These are phyloP conservation scores for Saururus chinensis DNA, from an alignment of 164 flowering plant species.

Conservation along the genomic window DNA sequence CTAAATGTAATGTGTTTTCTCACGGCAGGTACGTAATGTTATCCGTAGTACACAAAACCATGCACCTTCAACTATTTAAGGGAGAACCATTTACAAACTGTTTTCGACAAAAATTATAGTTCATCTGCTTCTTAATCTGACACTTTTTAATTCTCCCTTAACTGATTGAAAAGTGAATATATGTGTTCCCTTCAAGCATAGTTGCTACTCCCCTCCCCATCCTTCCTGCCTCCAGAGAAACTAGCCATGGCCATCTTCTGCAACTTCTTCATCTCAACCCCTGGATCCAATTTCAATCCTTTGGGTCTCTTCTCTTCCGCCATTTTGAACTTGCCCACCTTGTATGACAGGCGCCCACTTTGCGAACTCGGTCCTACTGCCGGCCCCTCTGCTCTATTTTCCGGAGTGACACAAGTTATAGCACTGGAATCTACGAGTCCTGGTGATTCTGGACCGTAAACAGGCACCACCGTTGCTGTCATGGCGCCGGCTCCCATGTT, in stretches of 20 bases:
- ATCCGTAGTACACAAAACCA: too few relatives aligned
- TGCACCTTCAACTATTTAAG: too few relatives aligned
- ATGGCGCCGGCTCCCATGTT: constrained; percentile 20
- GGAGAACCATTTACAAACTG: too few relatives aligned
- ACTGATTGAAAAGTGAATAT: too few relatives aligned
- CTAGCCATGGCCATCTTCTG: constrained; percentile 47
- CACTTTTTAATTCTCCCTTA: too few relatives aligned
- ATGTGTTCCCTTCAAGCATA: too few relatives aligned
- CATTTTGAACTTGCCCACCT: constrained; percentile 3
- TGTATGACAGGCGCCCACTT: neutral
- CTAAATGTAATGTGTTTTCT: too few relatives aligned
- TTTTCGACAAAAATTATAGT: too few relatives aligned
- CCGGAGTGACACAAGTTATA: constrained; percentile 1
- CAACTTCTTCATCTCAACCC: constrained; percentile 34
- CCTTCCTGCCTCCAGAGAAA: constrained; percentile 25
- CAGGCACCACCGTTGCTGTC: constrained; percentile 47
- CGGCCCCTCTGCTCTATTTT: constrained; percentile 1
- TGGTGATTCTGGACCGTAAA: constrained; percentile 38
- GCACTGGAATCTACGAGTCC: constrained; percentile 5
- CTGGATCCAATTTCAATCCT: constrained; percentile 21
- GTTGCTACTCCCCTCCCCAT: constrained; percentile 21
- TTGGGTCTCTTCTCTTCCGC: constrained; percentile 20
- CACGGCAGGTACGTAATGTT: too few relatives aligned
- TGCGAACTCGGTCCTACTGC: constrained; percentile 1
- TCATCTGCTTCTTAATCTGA: too few relatives aligned